These are phyloP conservation scores for Keithomyces neogunnii DNA, from an alignment of 2,329 filamentous ascomycete genomes.

Conservation along the genomic window DNA sequence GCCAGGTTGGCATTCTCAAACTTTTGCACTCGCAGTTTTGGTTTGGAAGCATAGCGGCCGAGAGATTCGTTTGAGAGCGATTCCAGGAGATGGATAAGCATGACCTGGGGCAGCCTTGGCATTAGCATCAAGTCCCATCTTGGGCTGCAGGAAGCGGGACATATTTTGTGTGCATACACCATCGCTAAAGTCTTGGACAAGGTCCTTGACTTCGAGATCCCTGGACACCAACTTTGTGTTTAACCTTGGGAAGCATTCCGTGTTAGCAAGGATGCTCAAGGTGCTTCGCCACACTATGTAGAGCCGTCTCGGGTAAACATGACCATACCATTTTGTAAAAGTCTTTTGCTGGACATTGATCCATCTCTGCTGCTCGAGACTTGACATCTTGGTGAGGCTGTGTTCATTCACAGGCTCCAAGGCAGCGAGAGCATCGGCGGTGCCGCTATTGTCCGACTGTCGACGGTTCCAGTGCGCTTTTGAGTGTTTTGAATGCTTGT, in stretches of 20 bases:
- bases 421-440: slow-evolving; percentile 35
- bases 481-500: slow-evolving; percentile 4
- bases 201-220: slow-evolving; percentile 72
- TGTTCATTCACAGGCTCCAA: slow-evolving; percentile 41
- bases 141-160: background rate
- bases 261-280: background rate
- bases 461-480: slow-evolving; percentile 21
- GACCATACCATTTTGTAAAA: slow-evolving; percentile 78
- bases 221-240: slow-evolving; percentile 87
- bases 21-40: slow-evolving; percentile 89
- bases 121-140: slow-evolving; percentile 10
- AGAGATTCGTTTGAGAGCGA: slow-evolving; percentile 91
- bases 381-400: slow-evolving; percentile 51
- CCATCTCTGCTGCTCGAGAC: slow-evolving; percentile 57
- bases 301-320: too few relatives aligned
- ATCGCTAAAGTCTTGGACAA: slow-evolving; percentile 85
- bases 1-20: slow-evolving; percentile 98
- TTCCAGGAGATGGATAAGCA: slow-evolving; percentile 94
- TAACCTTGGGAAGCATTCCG: slow-evolving; percentile 52
- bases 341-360: slow-evolving; percentile 93
- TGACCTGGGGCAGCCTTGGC: slow-evolving; percentile 48
- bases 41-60: slow-evolving; percentile 91
- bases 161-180: slow-evolving; percentile 55
- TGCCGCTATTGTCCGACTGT: slow-evolving; percentile 21
- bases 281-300: slow-evolving; percentile 44